These are phyloP conservation scores for Lentinula detonsa DNA, from an alignment of 768 basidiomycete species.

Conservation along the genomic window DNA sequence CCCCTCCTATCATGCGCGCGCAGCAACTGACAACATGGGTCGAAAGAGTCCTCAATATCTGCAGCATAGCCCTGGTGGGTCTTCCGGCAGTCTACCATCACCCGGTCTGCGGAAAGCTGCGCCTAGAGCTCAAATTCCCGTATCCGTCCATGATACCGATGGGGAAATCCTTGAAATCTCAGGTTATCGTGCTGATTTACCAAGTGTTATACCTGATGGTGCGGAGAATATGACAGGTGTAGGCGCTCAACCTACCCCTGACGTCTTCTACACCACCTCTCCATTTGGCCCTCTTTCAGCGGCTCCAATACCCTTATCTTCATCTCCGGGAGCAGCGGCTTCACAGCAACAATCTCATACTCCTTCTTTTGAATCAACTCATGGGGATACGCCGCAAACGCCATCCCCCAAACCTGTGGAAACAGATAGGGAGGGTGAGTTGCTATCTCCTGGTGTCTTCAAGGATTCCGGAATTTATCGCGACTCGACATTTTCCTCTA, in stretches of 20 bases:
- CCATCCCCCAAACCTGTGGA: neutral
- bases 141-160: slow-evolving; percentile 42
- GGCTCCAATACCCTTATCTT: neutral
- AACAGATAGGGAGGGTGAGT: neutral
- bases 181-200: slow-evolving; percentile 36
- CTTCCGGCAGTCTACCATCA: slow-evolving; percentile 20
- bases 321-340: neutral
- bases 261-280: slow-evolving; percentile 27
- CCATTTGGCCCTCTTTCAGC: slow-evolving; percentile 14
- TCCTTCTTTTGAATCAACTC: neutral
- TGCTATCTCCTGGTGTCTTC: neutral
- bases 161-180: slow-evolving; percentile 11
- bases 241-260: slow-evolving; percentile 30
- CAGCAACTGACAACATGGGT: slow-evolving; percentile 22
- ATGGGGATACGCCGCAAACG: neutral
- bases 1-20: slow-evolving; percentile 24
- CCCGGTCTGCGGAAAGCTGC: slow-evolving; percentile 54
- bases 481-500: slow-evolving; percentile 57
- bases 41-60: neutral
- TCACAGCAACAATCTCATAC: neutral
- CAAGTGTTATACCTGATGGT: slow-evolving; percentile 46
- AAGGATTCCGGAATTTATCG: slow-evolving; percentile 55
- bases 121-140: slow-evolving; percentile 57
- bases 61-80: neutral
- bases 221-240: slow-evolving; percentile 65